phyloP scores from a whole-genome alignment of 495 filamentous ascomycete species.

The Penicillium antarcticum region DNA sequence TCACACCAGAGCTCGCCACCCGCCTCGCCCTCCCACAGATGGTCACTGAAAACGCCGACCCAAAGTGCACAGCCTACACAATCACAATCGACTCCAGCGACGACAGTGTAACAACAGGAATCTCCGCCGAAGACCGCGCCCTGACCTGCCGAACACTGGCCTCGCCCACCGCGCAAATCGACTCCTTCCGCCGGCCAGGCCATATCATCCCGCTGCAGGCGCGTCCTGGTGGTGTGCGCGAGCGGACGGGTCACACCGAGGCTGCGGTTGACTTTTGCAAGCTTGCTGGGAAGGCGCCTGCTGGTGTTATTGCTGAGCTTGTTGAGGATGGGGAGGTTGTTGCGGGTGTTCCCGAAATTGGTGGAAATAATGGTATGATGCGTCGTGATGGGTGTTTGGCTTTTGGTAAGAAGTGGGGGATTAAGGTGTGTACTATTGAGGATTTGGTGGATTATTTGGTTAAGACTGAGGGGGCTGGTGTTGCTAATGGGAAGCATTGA shows the following conservation, averaged over 20 bases:
- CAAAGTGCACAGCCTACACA: constrained; percentile 89
- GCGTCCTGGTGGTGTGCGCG: constrained; percentile 73
- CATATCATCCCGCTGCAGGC: constrained; percentile 88
- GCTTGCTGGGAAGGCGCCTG: constrained; percentile 69
- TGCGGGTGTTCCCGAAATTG: constrained; percentile 53
- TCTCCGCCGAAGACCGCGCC: constrained; percentile 82
- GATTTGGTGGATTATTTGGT: constrained; percentile 80
- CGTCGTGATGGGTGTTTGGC: constrained; percentile 81
- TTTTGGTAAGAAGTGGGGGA: constrained; percentile 84
- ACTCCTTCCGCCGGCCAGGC: constrained; percentile 75
- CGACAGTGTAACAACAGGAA: constrained; percentile 78
- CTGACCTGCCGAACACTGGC: constrained; percentile 80
- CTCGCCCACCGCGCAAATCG: constrained; percentile 51
- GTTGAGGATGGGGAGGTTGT: constrained; percentile 74
- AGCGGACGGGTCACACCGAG: constrained; percentile 84
- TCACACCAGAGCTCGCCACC: constrained; percentile 61
- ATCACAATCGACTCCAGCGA: constrained; percentile 74
- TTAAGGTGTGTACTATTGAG: constrained; percentile 94
- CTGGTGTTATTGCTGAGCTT: constrained; percentile 81
- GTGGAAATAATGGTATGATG: constrained; percentile 79
- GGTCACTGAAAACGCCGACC: constrained; percentile 79
- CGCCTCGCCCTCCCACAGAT: constrained; percentile 81
- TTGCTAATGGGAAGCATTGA: constrained; percentile 40
- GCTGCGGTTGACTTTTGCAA: constrained; percentile 85
- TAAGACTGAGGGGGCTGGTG: constrained; percentile 33